Evolutionary conservation across 257 asterid species (phyloP), one percentile per base, ranked within the genome.

Genomic region (Solanum pimpinellifolium): DNA sequence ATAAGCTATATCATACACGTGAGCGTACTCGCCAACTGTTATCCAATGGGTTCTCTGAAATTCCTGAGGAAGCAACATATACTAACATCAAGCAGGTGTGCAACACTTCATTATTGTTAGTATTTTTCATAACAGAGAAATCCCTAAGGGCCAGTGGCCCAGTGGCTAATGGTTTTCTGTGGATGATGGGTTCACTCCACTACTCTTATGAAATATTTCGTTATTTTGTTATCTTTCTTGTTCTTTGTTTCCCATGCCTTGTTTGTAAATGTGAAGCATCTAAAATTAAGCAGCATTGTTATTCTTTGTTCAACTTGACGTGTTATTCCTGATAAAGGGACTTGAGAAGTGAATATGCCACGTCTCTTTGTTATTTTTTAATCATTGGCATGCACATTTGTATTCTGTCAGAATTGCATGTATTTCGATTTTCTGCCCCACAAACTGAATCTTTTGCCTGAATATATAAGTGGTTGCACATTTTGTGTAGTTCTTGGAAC

Each of bases 1-100:
- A 92, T 86, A 92, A 90, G 86, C 83, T 92, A 44, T 92, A 92
- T 85, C 90, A 90, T 85, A 90, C 94, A 11, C 94, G 94, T 70
- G 94, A 92, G 88, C 92, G 94, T 33, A 85, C 94, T 76, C 94
- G 94, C 27, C 92, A 92, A 44, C 68, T 92, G 44, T 78, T 92
- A 83, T 89, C 94, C 84, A 78, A 90, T 82, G 94, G 92, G 83
- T 73, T 76, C 74, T 92, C 92, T 73, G 94, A 92, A 2, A 92
- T 92, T 84, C 94, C 94, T 1, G 94, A 87, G 75, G 92, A 90
- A 74, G 92, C 91, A 76, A 87, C 90, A 33, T 92, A 85, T 42
- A 89, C 92, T 44, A 88, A 90, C 23, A 68, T 92, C 35, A 91
- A 90, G 85, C 89, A 92, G 92, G 93, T 90, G 46, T 18, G 85